Evolutionary conservation across 2,329 filamentous ascomycete species (phyloP), one percentile per base, ranked within the genome.

Genomic region (Apiospora rasikravindrae): DNA sequence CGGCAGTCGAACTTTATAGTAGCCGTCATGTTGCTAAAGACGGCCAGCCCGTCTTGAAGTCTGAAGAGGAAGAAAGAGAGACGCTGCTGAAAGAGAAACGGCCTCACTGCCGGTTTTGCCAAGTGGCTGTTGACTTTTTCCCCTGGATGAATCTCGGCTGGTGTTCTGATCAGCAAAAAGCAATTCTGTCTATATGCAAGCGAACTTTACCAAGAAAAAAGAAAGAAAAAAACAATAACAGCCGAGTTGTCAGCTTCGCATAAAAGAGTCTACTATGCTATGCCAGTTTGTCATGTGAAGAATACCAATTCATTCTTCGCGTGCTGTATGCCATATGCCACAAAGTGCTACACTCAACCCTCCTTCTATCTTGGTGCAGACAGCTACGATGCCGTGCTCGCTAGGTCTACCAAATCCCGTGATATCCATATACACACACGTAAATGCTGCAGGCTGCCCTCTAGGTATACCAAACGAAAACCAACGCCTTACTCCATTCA

Each of bases 381-480:
- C 57, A 40, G 11, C 57, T 64, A 13, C 40, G 57, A 40, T 64
- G 57, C 57, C 33, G 57, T n/a, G 22, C 29, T 64, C 22, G 53
- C 57, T 64, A 5, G 57, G 57, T 64, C 57, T 64, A 64, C 33
- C 57, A 10, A 64, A 13, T 40, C 33, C 57, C 33, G 57, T 64
- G 11, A 64, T 33, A 61, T n/a, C 33, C 29, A 64, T 64, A 64
- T 40, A 40, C 29, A 68, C 26, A 29, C 40, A 33, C 44, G 66
- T 47, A 45, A 68, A 68, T 68, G 66, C 66, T 68, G 66, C 66
- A 68, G 26, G 66, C 44, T 68, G 66, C 66, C 66, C 64, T 68
- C 66, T 45, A 45, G 66, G 42, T 68, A 68, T 45, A 29, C 40
- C 40, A 33, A 45, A 67, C 40, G 57, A 64, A 64, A 64, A 40